Percentiles rank a stretch among this genome's conserved stretches.
Conservation (phyloP, 1,284 basidiomycete genomes). For the Phellinidium pouzarii region DNA sequence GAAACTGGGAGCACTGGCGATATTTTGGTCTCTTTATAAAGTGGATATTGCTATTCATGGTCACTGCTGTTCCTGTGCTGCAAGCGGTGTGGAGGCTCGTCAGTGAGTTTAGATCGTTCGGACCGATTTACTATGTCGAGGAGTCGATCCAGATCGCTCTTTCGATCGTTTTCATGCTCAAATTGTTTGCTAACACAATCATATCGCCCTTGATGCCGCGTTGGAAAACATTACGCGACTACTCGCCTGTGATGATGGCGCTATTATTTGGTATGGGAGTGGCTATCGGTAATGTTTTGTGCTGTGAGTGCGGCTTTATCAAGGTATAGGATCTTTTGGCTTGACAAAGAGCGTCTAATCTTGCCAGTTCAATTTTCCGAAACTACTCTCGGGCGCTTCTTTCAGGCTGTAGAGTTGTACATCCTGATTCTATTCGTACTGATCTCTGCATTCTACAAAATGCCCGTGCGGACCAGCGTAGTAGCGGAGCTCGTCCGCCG, state of each 20-base stretch:
- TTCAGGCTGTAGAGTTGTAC: conserved; percentile 62
- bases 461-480: conserved; percentile 23
- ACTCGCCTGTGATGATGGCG: conserved; percentile 45
- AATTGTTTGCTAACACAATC: conserved; percentile 52
- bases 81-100: conserved; percentile 61
- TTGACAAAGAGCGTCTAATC: conserved; percentile 14
- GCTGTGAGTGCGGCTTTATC: conserved; percentile 39
- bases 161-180: conserved; percentile 54
- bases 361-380: conserved; percentile 60
- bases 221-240: conserved; percentile 41
- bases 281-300: conserved; percentile 49
- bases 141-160: conserved; percentile 50
- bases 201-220: conserved; percentile 35
- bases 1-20: conserved; percentile 60
- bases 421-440: conserved; percentile 52
- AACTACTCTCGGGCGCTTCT: conserved; percentile 59
- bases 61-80: conserved; percentile 42
- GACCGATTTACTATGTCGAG: conserved; percentile 51
- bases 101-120: conserved; percentile 35
- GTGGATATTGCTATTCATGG: conserved; percentile 39
- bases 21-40: conserved; percentile 45
- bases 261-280: conserved; percentile 47
- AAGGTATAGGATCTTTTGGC: not conserved
- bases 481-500: conserved; percentile 20
- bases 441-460: conserved; percentile 42